Conservation (phyloP, 192 early-diverging fungal genomes). For the Powellomyces hirtus region DNA sequence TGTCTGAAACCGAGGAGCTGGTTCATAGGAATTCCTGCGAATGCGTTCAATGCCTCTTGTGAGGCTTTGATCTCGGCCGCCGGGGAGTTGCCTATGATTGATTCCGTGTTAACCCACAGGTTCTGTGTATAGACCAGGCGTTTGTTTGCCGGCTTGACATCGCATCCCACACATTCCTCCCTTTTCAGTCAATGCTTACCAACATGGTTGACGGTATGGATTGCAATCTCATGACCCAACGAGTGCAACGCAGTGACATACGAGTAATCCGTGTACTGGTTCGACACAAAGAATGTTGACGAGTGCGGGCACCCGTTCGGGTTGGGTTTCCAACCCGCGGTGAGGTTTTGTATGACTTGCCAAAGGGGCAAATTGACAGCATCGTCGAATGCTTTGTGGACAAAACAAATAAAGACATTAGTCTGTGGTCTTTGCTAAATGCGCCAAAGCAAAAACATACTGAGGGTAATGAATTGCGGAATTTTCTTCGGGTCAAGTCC, state of each 20-base stretch:
- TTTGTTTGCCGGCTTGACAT: background rate
- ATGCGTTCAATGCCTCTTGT: conserved; percentile 19
- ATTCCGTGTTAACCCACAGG: background rate
- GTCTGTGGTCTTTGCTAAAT: background rate
- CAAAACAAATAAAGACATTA: background rate
- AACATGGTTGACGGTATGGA: conserved; percentile 54
- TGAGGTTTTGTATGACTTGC: conserved; percentile 10
- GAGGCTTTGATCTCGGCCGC: conserved; percentile 20
- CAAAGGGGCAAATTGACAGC: conserved; percentile 40
- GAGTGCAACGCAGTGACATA: conserved; percentile 62
- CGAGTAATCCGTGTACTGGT: conserved; percentile 60
- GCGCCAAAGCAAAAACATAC: background rate
- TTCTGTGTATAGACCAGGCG: background rate
- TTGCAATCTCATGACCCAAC: conserved; percentile 63
- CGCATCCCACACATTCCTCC: background rate
- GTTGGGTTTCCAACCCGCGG: conserved; percentile 27
- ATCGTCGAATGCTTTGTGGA: conserved; percentile 55
- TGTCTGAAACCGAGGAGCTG: conserved; percentile 35
- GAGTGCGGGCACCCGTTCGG: conserved; percentile 61
- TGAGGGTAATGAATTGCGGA: conserved; percentile 34
- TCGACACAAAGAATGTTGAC: conserved; percentile 61
- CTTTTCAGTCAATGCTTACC: conserved; percentile 23
- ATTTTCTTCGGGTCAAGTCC: conserved; percentile 28
- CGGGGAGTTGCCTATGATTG: background rate
- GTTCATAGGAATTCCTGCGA: conserved; percentile 28